A percentile compares a stretch with the other conserved stretches of the same genome.
Conservation (phyloP, 345 rosid species). For the Turnera subulata region DNA sequence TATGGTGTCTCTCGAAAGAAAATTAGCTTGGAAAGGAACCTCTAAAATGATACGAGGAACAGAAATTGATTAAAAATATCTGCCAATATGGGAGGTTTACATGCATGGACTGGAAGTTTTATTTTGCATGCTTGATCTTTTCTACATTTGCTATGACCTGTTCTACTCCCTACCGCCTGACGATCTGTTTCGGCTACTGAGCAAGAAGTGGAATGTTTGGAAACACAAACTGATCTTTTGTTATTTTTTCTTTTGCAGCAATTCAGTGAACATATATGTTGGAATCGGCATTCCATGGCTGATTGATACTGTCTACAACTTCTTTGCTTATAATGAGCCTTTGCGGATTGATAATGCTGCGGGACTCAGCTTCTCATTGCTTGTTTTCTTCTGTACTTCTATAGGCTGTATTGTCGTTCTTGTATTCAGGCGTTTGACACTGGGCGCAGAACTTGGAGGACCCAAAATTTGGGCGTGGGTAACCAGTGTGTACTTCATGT, state of each 20-base stretch:
- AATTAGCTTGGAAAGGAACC: too few relatives aligned
- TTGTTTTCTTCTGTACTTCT: constrained; percentile 75
- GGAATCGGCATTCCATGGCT: constrained; percentile 97
- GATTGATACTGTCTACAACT: constrained; percentile 80
- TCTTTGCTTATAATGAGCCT: constrained; percentile 60
- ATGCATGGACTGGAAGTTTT: too few relatives aligned
- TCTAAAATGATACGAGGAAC: too few relatives aligned
- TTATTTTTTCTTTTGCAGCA: constrained; percentile 41
- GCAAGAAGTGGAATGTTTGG: neutral
- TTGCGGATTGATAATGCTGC: constrained; percentile 50
- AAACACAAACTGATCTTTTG: neutral
- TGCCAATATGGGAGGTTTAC: too few relatives aligned
- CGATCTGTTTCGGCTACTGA: neutral
- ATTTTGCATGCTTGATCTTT: too few relatives aligned
- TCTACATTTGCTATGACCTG: too few relatives aligned
- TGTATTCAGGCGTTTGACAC: constrained; percentile 59
- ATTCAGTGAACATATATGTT: constrained; percentile 86
- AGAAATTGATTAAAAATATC: too few relatives aligned
- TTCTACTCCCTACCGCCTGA: too few relatives aligned
- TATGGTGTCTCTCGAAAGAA: too few relatives aligned
- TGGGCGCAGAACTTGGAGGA: constrained; percentile 91
- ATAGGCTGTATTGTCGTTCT: constrained; percentile 73
- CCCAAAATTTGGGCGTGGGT: constrained; percentile 87
- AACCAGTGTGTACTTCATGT: constrained; percentile 57
- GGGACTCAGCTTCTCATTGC: constrained; percentile 80